Evolutionary conservation across 345 rosid genomes (phyloP).

Genomic region (Brassica incana): DNA sequence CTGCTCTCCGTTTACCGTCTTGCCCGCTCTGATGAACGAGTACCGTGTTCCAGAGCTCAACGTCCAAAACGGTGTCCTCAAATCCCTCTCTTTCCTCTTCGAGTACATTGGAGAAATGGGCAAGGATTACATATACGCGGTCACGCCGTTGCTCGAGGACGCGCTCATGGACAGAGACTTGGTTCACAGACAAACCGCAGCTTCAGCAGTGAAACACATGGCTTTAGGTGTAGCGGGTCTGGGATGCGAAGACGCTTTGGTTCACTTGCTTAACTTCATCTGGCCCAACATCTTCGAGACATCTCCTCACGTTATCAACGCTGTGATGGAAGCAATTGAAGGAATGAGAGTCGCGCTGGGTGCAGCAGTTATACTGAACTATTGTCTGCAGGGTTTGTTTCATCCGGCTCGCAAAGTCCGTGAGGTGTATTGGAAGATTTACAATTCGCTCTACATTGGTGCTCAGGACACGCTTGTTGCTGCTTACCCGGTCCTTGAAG

Average conservation of each 20-base stretch:
- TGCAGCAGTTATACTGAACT: slow-evolving; percentile 78
- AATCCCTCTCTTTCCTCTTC: slow-evolving; percentile 90
- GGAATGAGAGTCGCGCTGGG: slow-evolving; percentile 97
- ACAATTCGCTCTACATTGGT: slow-evolving; percentile 93
- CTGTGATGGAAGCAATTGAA: slow-evolving; percentile 98
- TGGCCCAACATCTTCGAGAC: slow-evolving; percentile 99
- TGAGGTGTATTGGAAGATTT: slow-evolving; percentile 99
- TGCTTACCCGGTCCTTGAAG: slow-evolving; percentile 80
- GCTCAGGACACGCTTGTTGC: slow-evolving; percentile 93
- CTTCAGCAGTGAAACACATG: slow-evolving; percentile 98
- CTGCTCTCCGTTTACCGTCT: slow-evolving; percentile 92
- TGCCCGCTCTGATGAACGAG: slow-evolving; percentile 97
- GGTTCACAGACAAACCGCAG: slow-evolving; percentile 98
- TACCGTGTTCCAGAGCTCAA: slow-evolving; percentile 98
- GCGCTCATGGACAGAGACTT: slow-evolving; percentile 98
- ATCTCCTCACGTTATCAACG: slow-evolving; percentile 95
- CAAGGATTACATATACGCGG: slow-evolving; percentile 95
- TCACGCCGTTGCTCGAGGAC: slow-evolving; percentile 96
- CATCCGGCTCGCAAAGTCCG: slow-evolving; percentile 98
- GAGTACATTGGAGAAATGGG: slow-evolving; percentile 99
- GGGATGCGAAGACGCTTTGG: slow-evolving; percentile 95
- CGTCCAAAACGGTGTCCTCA: slow-evolving; percentile 96
- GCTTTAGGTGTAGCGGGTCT: slow-evolving; percentile 97
- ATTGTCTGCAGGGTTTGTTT: slow-evolving; percentile 96
- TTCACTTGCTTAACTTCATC: slow-evolving; percentile 85